Conservation (phyloP, 1,284 basidiomycete species). For the Pterulicium gracile region DNA sequence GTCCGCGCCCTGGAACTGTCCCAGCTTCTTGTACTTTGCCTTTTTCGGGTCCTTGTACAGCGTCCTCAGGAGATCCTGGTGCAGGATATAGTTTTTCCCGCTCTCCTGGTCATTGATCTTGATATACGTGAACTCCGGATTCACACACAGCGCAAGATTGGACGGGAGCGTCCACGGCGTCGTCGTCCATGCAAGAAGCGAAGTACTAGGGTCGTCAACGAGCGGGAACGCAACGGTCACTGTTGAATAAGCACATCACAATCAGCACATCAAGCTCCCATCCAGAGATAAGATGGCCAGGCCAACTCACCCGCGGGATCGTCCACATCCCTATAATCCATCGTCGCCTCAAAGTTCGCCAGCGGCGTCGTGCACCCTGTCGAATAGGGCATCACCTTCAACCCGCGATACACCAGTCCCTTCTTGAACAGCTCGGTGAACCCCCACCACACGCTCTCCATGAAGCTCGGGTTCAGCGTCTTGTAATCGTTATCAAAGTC, state of each 20-base stretch:
- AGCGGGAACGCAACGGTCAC: conserved; percentile 92
- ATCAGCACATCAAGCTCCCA: conserved; percentile 2
- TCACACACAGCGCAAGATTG: conserved; percentile 91
- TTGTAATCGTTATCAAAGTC: conserved; percentile 99
- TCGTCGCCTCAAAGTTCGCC: conserved; percentile 96
- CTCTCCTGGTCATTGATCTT: conserved; percentile 93
- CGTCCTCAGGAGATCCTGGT: conserved; percentile 80
- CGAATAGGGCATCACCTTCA: conserved; percentile 98
- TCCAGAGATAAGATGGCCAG: conserved; percentile 1
- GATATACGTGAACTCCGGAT: conserved; percentile 93
- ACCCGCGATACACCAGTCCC: conserved; percentile 88
- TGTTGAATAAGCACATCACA: conserved; percentile 14
- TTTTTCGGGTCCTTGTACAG: conserved; percentile 98
- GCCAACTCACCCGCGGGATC: conserved; percentile 75
- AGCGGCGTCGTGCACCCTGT: conserved; percentile 94
- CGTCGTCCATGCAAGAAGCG: conserved; percentile 96
- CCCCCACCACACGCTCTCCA: conserved; percentile 99
- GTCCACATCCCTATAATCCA: conserved; percentile 88
- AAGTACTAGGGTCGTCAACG: conserved; percentile 85
- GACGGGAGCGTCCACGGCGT: conserved; percentile 98
- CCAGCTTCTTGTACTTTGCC: conserved; percentile 91
- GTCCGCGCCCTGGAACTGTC: conserved; percentile 79
- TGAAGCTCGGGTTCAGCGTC: conserved; percentile 87
- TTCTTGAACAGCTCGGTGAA: conserved; percentile 91
- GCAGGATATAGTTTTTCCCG: conserved; percentile 86